phyloP scores from a whole-genome alignment of 805 yeast species.

The Ogataea wickerhamii region DNA sequence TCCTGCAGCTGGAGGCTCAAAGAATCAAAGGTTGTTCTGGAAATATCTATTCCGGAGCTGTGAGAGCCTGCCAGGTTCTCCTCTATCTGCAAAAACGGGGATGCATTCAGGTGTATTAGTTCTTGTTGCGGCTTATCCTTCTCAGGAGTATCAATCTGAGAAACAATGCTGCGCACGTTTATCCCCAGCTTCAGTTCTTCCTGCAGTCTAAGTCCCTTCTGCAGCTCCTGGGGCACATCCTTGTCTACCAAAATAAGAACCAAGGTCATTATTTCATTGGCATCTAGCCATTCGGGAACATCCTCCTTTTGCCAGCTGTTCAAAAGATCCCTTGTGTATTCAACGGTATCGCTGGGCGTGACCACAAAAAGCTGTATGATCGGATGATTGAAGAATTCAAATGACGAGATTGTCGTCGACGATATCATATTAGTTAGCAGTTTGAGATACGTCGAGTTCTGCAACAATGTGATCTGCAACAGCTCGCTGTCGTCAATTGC shows the following conservation, averaged over 20 bases:
- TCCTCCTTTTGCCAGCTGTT: conserved; percentile 45
- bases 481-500: conserved; percentile 1
- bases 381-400: conserved; percentile 87
- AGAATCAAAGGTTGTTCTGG: conserved; percentile 20
- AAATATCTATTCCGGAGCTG: conserved; percentile 8
- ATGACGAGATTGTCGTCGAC: conserved; percentile 60
- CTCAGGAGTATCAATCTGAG: conserved; percentile 11
- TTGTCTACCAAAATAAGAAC: conserved; percentile 50
- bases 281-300: conserved; percentile 62
- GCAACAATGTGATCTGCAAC: conserved; percentile 25
- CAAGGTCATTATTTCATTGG: conserved; percentile 56
- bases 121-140: conserved; percentile 3
- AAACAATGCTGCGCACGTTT: conserved; percentile 21
- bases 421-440: conserved; percentile 58
- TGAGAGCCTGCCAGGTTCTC: conserved; percentile 37
- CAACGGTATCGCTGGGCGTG: conserved; percentile 50
- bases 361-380: conserved; percentile 68
- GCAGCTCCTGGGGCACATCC: conserved; percentile 41
- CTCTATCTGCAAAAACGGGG: conserved; percentile 40
- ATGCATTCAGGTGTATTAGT: conserved; percentile 15
- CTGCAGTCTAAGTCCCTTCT: conserved; percentile 32
- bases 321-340: conserved; percentile 54
- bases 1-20: conserved; percentile 43
- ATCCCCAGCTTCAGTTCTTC: conserved; percentile 26
- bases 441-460: conserved; percentile 51